phyloP scores from a whole-genome alignment of 2,329 filamentous ascomycete species.

The Claviceps spartinae region DNA sequence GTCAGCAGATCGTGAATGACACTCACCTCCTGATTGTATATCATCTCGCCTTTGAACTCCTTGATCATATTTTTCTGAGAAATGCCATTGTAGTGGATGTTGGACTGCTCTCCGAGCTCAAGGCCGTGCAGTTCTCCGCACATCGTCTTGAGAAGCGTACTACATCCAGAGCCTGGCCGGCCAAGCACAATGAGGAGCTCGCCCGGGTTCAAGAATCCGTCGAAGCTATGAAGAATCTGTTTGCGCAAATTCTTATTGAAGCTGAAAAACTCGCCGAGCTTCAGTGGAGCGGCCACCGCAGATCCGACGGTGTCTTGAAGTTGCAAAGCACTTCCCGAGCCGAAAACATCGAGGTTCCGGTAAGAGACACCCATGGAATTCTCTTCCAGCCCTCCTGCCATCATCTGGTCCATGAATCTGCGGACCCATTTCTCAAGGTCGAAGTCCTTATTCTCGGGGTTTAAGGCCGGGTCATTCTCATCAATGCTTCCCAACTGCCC shows the following conservation, averaged over 20 bases:
- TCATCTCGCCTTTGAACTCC: constrained; percentile 50
- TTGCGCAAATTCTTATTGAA: constrained; percentile 32
- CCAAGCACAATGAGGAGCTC: constrained; percentile 59
- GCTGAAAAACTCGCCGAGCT: constrained; percentile 41
- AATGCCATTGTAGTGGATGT: constrained; percentile 51
- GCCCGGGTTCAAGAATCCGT: constrained; percentile 48
- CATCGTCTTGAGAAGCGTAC: constrained; percentile 49
- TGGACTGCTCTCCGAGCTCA: constrained; percentile 32
- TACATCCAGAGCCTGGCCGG: constrained; percentile 50
- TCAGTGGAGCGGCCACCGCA: constrained; percentile 42
- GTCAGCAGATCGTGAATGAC: neutral
- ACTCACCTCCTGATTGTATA: constrained; percentile 60
- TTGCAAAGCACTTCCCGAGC: constrained; percentile 52
- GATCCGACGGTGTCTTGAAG: constrained; percentile 55
- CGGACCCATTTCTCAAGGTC: constrained; percentile 29
- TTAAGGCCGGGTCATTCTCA: constrained; percentile 19
- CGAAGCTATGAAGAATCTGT: constrained; percentile 49
- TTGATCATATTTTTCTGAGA: constrained; percentile 37
- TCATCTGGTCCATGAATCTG: constrained; percentile 27
- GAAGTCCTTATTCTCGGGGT: constrained; percentile 26
- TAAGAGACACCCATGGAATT: constrained; percentile 47
- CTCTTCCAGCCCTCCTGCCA: constrained; percentile 40
- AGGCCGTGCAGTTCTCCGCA: constrained; percentile 47
- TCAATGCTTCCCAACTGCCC: constrained; percentile 11
- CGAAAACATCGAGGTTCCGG: constrained; percentile 51